A percentile compares a stretch with the other conserved stretches of the same genome.
These are phyloP conservation scores for Bisporella sp. DNA, from an alignment of 2,329 filamentous ascomycete species.

Conservation along the genomic window DNA sequence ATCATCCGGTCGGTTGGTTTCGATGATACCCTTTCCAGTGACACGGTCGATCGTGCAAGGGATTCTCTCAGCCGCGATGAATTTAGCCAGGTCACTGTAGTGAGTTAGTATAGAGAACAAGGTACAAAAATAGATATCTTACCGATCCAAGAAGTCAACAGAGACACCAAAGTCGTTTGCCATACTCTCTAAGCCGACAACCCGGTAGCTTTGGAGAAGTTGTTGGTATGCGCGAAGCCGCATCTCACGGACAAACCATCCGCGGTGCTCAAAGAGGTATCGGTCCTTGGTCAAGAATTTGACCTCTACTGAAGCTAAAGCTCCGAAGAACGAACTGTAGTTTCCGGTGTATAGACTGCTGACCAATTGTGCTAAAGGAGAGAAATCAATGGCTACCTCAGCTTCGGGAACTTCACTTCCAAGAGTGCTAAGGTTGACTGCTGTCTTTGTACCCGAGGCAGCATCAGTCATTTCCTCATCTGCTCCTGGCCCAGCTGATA, in stretches of 20 bases:
- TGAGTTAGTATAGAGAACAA: slow-evolving; percentile 7
- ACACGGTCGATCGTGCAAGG: slow-evolving; percentile 97
- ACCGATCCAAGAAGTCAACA: slow-evolving; percentile 93
- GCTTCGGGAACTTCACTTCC: slow-evolving; percentile 68
- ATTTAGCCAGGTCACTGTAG: slow-evolving; percentile 81
- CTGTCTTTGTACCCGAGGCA: slow-evolving; percentile 52
- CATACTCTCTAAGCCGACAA: slow-evolving; percentile 97
- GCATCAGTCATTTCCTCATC: slow-evolving; percentile 70
- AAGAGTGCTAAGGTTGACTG: slow-evolving; percentile 82
- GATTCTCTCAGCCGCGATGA: slow-evolving; percentile 91
- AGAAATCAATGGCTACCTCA: slow-evolving; percentile 83
- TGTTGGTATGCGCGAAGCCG: slow-evolving; percentile 93
- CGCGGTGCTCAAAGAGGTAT: slow-evolving; percentile 90
- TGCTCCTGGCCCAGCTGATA: slow-evolving; percentile 74
- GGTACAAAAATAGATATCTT: slow-evolving; percentile 30
- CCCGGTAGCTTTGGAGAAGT: slow-evolving; percentile 91
- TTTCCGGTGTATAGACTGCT: slow-evolving; percentile 88
- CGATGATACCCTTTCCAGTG: slow-evolving; percentile 91
- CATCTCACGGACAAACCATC: slow-evolving; percentile 99
- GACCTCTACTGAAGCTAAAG: slow-evolving; percentile 84
- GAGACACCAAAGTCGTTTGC: slow-evolving; percentile 94
- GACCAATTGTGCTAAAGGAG: slow-evolving; percentile 78
- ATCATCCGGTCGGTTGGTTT: slow-evolving; percentile 95
- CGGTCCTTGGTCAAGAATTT: slow-evolving; percentile 90
- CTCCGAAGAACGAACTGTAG: slow-evolving; percentile 90